Evolutionary conservation across 108 stramenopile species (phyloP), one percentile per base, ranked within the genome.

Genomic region (Aurantiochytrium sp.): DNA sequence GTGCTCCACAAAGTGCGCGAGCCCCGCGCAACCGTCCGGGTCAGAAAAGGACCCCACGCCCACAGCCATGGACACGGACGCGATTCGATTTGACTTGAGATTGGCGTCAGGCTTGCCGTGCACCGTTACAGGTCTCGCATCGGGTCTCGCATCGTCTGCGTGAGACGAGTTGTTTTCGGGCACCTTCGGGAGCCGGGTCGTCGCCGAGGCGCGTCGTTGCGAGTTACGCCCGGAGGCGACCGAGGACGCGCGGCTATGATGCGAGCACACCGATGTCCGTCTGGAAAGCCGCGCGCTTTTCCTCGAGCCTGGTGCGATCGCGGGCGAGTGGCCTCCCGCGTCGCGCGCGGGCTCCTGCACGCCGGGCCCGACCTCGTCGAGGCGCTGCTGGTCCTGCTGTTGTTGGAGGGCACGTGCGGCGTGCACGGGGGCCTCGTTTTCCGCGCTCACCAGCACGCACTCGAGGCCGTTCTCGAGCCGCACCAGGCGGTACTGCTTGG

Each of bases 1-100:
- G 87, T 97, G 96, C 88, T 99, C 98, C 52, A 97, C 88, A 89
- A 96, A 97, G 87, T 99, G 98, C 3, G 96, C 93, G 55, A 97
- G 68, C 6, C 98, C 97, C 86, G 96, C 96, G 41, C 94, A 89
- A 52, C 93, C 87, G 5, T 92, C 93, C 0, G 98, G 98, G 89
- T 99, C 99, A 52, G 92, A 93, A 89, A 95, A 94, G 55, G 92
- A 94, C 0, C 99, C 99, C 4, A 95, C 97, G 0, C 95, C 95
- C 8, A 99, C 99, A 10, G 95, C 88, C 89, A 98, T 89, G 69
- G 97, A 96, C n/a, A 96, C 96, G 22, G 97, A 97, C 6, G 92
- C 90, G 27, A 81, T 81, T 17, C 45, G 39, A 4, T 81, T 81
- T 15, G 73, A 81, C 45, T 41, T n/a, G 2, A 65, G 15, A 19